Conservation (phyloP, 2,329 filamentous ascomycete genomes). For the Penicillium sp. region DNA sequence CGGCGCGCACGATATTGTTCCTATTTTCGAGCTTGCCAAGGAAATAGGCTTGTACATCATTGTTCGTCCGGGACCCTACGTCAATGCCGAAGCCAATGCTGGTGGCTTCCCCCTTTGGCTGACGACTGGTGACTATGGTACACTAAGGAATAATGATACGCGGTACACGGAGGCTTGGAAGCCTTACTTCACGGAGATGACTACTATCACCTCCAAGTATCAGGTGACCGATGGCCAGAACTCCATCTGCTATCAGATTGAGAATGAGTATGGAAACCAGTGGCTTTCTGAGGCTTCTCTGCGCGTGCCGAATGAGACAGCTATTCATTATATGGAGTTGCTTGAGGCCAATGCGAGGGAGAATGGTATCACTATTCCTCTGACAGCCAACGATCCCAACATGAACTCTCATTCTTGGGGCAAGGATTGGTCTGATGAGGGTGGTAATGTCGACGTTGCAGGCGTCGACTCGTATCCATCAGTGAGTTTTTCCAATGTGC, state of each 20-base stretch:
- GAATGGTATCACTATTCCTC: conserved; percentile 60
- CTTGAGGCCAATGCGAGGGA: conserved; percentile 57
- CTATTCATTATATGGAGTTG: conserved; percentile 47
- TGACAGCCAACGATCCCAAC: conserved; percentile 63
- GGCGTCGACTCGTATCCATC: conserved; percentile 43
- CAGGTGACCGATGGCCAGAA: conserved; percentile 34
- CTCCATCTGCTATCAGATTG: conserved; percentile 33
- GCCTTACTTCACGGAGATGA: conserved; percentile 33
- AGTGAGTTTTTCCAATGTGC: conserved; percentile 47
- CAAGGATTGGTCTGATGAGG: conserved; percentile 58
- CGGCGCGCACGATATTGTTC: conserved; percentile 56
- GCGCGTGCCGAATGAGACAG: conserved; percentile 52
- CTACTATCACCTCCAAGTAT: conserved; percentile 32
- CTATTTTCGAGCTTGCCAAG: conserved; percentile 56
- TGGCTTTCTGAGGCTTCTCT: conserved; percentile 33
- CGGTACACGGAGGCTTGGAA: conserved; percentile 35
- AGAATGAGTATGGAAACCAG: conserved; percentile 43
- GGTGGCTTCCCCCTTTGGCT: conserved; percentile 66
- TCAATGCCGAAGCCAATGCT: conserved; percentile 65
- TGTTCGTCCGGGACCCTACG: conserved; percentile 61
- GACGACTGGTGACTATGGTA: conserved; percentile 55
- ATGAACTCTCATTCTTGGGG: conserved; percentile 62
- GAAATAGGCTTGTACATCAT: conserved; percentile 59
- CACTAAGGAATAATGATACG: conserved; percentile 34
- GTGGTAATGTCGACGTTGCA: conserved; percentile 44